Percentiles rank a stretch among this genome's conserved stretches.
These are phyloP conservation scores for Pseudogymnoascus sp. DNA, from an alignment of 2,329 filamentous ascomycete species.

Conservation along the genomic window DNA sequence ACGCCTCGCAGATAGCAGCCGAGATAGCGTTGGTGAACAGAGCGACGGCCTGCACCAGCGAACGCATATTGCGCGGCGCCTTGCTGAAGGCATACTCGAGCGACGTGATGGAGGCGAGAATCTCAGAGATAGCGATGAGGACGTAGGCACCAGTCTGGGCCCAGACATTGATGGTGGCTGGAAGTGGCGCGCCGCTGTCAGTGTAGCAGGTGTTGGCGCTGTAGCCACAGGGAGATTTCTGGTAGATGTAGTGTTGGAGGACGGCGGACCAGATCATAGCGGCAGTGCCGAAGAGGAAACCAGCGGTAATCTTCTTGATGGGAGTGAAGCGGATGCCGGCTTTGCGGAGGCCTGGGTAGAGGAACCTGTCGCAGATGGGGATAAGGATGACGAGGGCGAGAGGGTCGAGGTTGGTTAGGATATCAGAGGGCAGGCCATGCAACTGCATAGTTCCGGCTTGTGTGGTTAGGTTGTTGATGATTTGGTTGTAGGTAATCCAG, in stretches of 20 bases:
- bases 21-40: conserved; percentile 52
- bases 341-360: conserved; percentile 52
- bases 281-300: conserved; percentile 45
- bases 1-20: conserved; percentile 40
- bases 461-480: conserved; percentile 59
- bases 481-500: conserved; percentile 59
- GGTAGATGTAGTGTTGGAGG: conserved; percentile 52
- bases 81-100: conserved; percentile 70
- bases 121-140: conserved; percentile 51
- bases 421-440: conserved; percentile 50
- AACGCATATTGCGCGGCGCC: conserved; percentile 61
- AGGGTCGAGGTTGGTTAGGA: conserved; percentile 52
- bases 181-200: conserved; percentile 25
- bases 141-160: conserved; percentile 43
- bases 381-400: conserved; percentile 52
- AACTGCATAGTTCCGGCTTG: conserved; percentile 49
- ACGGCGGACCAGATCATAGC: conserved; percentile 50
- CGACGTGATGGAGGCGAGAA: conserved; percentile 59
- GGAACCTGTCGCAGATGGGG: conserved; percentile 41
- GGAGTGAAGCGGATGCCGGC: conserved; percentile 48
- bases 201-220: conserved; percentile 38
- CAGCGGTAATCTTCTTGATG: conserved; percentile 49
- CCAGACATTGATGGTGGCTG: conserved; percentile 44
- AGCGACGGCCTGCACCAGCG: conserved; percentile 49
- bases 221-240: conserved; percentile 45